Conservation (phyloP, 2,329 filamentous ascomycete species). For the Leptographium flavum region DNA sequence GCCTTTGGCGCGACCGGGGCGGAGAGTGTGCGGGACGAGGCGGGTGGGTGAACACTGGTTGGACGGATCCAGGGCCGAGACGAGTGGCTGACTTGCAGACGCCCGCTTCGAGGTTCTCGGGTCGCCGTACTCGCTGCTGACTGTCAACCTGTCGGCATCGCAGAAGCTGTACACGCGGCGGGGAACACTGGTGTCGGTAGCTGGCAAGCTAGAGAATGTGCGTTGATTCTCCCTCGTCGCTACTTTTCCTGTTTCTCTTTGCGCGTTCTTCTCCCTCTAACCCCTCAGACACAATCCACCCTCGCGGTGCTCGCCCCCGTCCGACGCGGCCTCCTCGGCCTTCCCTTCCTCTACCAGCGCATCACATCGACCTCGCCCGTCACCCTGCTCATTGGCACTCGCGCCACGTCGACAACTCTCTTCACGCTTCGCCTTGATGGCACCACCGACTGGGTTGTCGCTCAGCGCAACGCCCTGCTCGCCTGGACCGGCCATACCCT, state of each 20-base stretch:
- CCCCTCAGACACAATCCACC: slow-evolving; percentile 63
- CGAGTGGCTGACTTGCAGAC: slow-evolving; percentile 39
- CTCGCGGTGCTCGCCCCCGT: slow-evolving; percentile 78
- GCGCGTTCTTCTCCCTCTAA: not conserved
- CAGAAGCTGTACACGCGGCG: slow-evolving; percentile 86
- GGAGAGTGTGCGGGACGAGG: slow-evolving; percentile 30
- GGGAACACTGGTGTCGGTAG: slow-evolving; percentile 79
- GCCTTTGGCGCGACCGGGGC: slow-evolving; percentile 32
- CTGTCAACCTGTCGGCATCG: slow-evolving; percentile 81
- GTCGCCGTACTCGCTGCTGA: slow-evolving; percentile 82
- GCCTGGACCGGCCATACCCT: slow-evolving; percentile 93
- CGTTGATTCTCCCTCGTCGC: slow-evolving; percentile 12
- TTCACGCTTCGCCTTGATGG: slow-evolving; percentile 82
- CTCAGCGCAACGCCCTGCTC: slow-evolving; percentile 75
- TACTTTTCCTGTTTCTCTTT: not conserved
- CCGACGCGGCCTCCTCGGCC: slow-evolving; percentile 62
- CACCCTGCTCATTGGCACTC: slow-evolving; percentile 77
- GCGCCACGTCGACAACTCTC: slow-evolving; percentile 75
- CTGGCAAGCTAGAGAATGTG: slow-evolving; percentile 84
- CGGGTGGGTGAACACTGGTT: slow-evolving; percentile 25
- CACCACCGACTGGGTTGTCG: slow-evolving; percentile 86
- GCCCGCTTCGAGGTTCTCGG: slow-evolving; percentile 90
- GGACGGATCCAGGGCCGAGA: not conserved
- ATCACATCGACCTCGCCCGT: slow-evolving; percentile 78
- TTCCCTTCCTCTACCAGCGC: slow-evolving; percentile 90